Evolutionary conservation across 2,329 filamentous ascomycete genomes (phyloP), one percentile per base, ranked within the genome.

Genomic region (Fusarium devonianum): DNA sequence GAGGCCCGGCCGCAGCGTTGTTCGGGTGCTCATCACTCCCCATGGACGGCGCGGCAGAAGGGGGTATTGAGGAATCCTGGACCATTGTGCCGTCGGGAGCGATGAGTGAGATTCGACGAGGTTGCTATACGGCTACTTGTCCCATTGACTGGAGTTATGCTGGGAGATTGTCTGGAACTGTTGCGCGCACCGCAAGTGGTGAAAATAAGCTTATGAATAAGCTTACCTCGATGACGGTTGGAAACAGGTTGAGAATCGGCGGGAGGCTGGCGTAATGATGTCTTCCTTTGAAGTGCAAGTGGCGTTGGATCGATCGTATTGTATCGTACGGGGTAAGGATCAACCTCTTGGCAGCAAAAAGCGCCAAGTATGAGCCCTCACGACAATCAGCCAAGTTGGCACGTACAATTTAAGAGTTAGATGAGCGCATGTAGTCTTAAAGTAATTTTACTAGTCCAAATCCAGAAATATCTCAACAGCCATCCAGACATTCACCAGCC

Each of bases 201-300:
- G 12, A 13, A 44, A 35, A 56, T 56, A 56, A 56, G 45, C 53
- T 56, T 56, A 56, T 51, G 38, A 46, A 32, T 46, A 56, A 56
- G 51, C 53, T 56, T 56, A 10, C 16, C 29, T 7, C 7, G 22
- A 28, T 14, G 23, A n/a, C 6, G 4, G 11, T 6, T n/a, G 28
- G 12, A 12, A 17, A 23, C 16, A 9, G 7, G 17, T n/a, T 10
- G 12, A 17, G 14, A 2, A 8, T 3, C 6, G 13, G 29, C 12
- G 29, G 26, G 7, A 32, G 13, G n/a, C 9, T 10, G 13, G 7
- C 21, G 10, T 23, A 23, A 23, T 10, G 6, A 23, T 23, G 6
- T n/a, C n/a, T n/a, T n/a, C n/a, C n/a, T n/a, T n/a, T n/a, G n/a
- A n/a, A n/a, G n/a, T n/a, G n/a, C n/a, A n/a, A n/a, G n/a, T n/a